Evolutionary conservation across 1,284 basidiomycete genomes (phyloP).

Genomic region (Ustilago trichophora): DNA sequence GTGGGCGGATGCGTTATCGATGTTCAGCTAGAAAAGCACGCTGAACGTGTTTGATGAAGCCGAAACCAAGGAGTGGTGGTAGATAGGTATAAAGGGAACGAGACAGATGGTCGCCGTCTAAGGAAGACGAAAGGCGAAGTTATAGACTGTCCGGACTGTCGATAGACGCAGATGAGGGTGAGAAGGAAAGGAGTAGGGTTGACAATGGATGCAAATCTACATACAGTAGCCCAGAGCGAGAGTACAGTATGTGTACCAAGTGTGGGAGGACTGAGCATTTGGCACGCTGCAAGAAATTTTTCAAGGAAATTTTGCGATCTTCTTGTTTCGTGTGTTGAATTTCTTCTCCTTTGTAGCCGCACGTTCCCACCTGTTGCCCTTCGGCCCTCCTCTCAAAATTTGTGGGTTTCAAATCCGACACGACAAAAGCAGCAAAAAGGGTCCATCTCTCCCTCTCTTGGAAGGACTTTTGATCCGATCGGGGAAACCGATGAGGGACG

Average conservation of each 20-base stretch:
- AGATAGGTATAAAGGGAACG: constrained; percentile 3
- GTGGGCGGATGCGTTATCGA: constrained; percentile 5
- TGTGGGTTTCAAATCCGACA: constrained; percentile 19
- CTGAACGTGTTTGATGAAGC: constrained; percentile 4
- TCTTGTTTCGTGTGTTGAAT: too few species aligned
- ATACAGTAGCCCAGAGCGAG: neutral
- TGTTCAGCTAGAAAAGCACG: constrained; percentile 3
- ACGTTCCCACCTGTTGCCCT: too few species aligned
- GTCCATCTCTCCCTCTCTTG: too few species aligned
- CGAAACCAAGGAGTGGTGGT: constrained; percentile 33
- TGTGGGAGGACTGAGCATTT: too few species aligned
- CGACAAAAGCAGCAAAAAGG: neutral
- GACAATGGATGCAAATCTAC: too few species aligned
- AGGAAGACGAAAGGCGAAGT: neutral
- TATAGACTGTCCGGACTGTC: constrained; percentile 12
- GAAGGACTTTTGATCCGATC: too few species aligned
- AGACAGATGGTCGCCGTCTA: neutral
- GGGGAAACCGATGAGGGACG: too few species aligned
- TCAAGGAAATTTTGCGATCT: constrained; percentile 14
- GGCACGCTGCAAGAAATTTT: constrained; percentile 17
- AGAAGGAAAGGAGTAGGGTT: neutral
- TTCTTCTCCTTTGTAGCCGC: constrained; percentile 5
- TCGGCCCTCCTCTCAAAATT: constrained; percentile 1
- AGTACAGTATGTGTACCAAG: too few species aligned
- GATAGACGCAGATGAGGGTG: constrained; percentile 17